These are phyloP conservation scores for Entophlyctis luteolus DNA, from an alignment of 192 early-diverging fungal genomes.

Conservation along the genomic window DNA sequence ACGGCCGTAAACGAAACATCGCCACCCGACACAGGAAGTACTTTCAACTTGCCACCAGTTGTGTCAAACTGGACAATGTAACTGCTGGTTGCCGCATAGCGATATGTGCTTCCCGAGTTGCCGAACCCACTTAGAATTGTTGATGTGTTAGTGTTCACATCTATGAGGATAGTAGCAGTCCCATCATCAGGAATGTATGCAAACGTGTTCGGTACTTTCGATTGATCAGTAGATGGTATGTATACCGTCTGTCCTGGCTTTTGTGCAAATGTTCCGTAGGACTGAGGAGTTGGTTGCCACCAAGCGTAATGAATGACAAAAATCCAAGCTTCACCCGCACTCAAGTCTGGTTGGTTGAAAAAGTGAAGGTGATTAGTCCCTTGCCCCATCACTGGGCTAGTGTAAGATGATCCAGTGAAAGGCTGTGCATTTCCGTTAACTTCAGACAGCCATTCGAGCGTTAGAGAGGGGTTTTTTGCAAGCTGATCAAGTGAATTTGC, in stretches of 20 bases:
- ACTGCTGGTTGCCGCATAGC: background rate
- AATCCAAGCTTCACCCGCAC: constrained; percentile 1
- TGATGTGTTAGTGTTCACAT: constrained; percentile 9
- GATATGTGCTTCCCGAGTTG: background rate
- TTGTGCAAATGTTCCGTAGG: background rate
- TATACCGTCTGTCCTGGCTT: constrained; percentile 2
- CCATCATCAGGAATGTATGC: constrained; percentile 26
- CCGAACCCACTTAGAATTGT: constrained; percentile 4
- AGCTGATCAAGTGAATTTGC: background rate
- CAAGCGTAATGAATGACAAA: constrained; percentile 27
- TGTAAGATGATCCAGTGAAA: constrained; percentile 12
- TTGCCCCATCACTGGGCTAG: constrained; percentile 13
- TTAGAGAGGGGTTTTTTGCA: background rate
- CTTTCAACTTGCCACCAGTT: background rate
- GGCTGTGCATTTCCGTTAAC: background rate
- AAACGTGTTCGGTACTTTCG: background rate
- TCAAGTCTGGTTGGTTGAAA: constrained; percentile 16
- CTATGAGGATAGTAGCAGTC: background rate
- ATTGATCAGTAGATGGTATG: constrained; percentile 2
- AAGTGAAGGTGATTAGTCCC: constrained; percentile 28
- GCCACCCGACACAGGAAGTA: background rate
- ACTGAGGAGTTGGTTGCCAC: constrained; percentile 16
- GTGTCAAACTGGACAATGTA: constrained; percentile 8
- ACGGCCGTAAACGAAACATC: background rate
- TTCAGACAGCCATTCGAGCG: background rate